These are phyloP conservation scores for Microcyclosporella mali DNA, from an alignment of 2,329 filamentous ascomycete species.

Conservation along the genomic window DNA sequence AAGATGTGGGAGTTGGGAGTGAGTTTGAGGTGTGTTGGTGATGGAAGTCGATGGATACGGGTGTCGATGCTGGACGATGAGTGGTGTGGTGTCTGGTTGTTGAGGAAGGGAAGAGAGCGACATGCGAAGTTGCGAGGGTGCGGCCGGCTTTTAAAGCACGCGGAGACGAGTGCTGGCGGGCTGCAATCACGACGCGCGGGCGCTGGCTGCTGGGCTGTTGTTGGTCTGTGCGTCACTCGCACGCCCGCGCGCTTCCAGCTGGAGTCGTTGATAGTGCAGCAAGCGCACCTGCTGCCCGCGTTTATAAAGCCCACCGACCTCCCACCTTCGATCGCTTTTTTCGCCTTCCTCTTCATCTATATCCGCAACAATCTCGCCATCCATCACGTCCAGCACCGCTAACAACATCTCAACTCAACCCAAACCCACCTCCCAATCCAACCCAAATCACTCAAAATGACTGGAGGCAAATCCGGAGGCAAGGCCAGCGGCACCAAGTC, in stretches of 20 bases:
- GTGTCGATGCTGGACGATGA: slow-evolving; percentile 13
- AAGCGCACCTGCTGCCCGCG: background rate
- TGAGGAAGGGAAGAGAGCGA: slow-evolving; percentile 32
- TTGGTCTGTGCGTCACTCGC: slow-evolving; percentile 4
- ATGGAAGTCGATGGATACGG: slow-evolving; percentile 26
- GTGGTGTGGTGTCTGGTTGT: slow-evolving; percentile 17
- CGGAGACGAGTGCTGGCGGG: slow-evolving; percentile 5
- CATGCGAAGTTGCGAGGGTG: slow-evolving; percentile 16
- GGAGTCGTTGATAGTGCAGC: background rate
- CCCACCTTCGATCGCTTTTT: slow-evolving; percentile 10
- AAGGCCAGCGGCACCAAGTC: slow-evolving; percentile 97
- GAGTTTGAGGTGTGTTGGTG: slow-evolving; percentile 31
- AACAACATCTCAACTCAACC: slow-evolving; percentile 15
- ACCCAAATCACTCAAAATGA: slow-evolving; percentile 73
- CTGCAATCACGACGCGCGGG: background rate
- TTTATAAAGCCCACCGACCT: background rate
- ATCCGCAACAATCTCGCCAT: slow-evolving; percentile 33
- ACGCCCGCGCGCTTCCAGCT: background rate
- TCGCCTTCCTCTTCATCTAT: slow-evolving; percentile 31
- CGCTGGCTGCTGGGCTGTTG: slow-evolving; percentile 2
- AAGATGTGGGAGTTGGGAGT: slow-evolving; percentile 25
- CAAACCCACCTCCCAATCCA: slow-evolving; percentile 31
- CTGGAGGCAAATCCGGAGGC: slow-evolving; percentile 99
- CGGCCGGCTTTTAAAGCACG: slow-evolving; percentile 12
- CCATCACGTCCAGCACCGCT: slow-evolving; percentile 27